Evolutionary conservation across 2,329 filamentous ascomycete genomes (phyloP), one percentile per base, ranked within the genome.

Genomic region (Aspergillus sp.): DNA sequence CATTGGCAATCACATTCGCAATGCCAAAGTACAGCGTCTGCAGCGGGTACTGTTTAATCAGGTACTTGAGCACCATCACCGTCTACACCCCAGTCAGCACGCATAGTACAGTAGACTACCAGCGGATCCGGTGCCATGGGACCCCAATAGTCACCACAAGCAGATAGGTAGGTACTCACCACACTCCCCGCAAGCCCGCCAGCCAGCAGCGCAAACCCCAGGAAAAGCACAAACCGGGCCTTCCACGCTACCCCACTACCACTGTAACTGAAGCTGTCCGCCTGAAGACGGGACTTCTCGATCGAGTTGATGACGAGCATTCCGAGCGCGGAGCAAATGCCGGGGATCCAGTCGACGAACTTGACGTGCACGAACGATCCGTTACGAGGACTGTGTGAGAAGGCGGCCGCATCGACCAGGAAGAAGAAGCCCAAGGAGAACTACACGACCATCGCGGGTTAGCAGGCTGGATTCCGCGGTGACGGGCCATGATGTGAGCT

Each of bases 231-330:
- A 62, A 87, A 78, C 56, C 82, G 73, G 53, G 85, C 85, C 68
- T 87, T 87, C 85, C 85, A 88, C n/a, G 84, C 83, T 26, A 87
- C 83, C 1, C 83, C 82, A 54, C 80, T 82, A 2, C 84, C 84
- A 47, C 76, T 80, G 69, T 87, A 87, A 53, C 79, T 82, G 65
- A 84, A 87, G 64, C 76, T 82, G 65, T 88, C 85, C 32, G 82
- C 83, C 36, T 78, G 80, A 51, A 88, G 69, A 38, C 84, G 76
- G 22, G 82, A 80, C 72, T 88, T 88, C 65, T 88, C 85, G 64
- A 88, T 87, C 56, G 79, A 83, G 71, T 88, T 88, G 76, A 88
- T 87, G 61, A 88, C 83, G 47, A 88, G 78, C 85, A 88, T 87
- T 54, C 85, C 85, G 30, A 88, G 77, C 54, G 82, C 78, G 41